Conservation (phyloP, 768 basidiomycete genomes). For the Epithele typhae region DNA sequence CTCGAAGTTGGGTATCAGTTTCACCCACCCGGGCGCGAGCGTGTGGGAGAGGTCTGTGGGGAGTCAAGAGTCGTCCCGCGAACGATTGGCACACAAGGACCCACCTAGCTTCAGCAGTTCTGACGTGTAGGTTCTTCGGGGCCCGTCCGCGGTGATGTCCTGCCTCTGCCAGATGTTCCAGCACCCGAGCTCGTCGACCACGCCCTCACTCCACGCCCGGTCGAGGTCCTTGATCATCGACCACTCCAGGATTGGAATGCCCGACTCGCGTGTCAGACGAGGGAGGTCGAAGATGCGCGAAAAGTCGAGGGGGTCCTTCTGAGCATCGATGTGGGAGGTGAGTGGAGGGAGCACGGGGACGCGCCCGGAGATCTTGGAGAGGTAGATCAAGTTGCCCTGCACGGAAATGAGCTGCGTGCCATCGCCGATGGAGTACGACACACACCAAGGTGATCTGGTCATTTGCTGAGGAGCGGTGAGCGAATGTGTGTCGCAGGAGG, state of each 20-base stretch:
- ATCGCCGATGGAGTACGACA: too few relatives aligned
- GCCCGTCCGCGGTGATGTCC: conserved; percentile 21
- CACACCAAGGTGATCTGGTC: conserved; percentile 79
- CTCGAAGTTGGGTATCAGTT: conserved; percentile 27
- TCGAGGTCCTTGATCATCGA: conserved; percentile 34
- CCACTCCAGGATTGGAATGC: conserved; percentile 38
- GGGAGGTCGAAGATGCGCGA: conserved; percentile 41
- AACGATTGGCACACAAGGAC: conserved; percentile 4
- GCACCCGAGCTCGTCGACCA: conserved; percentile 36
- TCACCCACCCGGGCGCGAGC: conserved; percentile 27
- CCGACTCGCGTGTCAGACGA: conserved; percentile 31
- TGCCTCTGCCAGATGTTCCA: conserved; percentile 40
- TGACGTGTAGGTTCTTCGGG: conserved; percentile 24
- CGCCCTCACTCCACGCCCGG: conserved; percentile 8
- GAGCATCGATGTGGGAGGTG: conserved; percentile 34
- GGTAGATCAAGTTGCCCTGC: conserved; percentile 38
- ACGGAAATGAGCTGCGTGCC: too few relatives aligned
- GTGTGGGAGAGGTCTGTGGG: conserved; percentile 34
- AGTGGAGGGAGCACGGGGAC: conserved; percentile 38
- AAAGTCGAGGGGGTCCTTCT: conserved; percentile 30
- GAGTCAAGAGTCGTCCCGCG: background rate
- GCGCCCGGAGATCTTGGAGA: conserved; percentile 33
- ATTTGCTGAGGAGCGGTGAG: conserved; percentile 44
- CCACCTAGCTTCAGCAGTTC: conserved; percentile 27
- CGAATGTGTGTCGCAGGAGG: background rate